Evolutionary conservation across 2,329 filamentous ascomycete genomes (phyloP).

Genomic region (Huntiella bhutanensis): DNA sequence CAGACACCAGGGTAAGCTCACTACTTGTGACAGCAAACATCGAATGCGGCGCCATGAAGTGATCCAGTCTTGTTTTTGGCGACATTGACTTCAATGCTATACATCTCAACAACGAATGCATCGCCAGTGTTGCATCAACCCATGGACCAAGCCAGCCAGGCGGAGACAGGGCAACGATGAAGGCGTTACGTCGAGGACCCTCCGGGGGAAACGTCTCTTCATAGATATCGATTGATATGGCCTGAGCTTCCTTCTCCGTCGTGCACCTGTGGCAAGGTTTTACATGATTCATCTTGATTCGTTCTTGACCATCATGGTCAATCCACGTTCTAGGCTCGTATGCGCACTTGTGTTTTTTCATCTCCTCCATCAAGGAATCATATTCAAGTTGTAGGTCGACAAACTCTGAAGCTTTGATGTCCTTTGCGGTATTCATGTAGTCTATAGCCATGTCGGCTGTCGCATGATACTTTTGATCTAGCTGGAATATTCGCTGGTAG

Average conservation of each 20-base stretch:
- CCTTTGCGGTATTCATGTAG: no score
- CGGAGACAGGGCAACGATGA: constrained; percentile 32
- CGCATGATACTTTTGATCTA: not conserved
- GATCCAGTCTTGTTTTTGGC: constrained; percentile 5
- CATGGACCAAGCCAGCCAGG: constrained; percentile 16
- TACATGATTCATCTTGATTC: no score
- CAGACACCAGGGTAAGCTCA: constrained; percentile 15
- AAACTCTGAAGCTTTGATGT: no score
- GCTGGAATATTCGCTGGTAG: not conserved
- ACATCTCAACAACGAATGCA: not conserved
- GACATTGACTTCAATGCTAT: constrained; percentile 24
- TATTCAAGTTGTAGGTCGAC: no score
- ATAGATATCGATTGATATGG: constrained; percentile 26
- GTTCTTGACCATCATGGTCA: no score
- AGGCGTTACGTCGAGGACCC: constrained; percentile 20
- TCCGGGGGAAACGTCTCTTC: constrained; percentile 36
- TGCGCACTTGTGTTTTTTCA: no score
- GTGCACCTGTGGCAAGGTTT: not conserved
- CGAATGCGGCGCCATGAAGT: constrained; percentile 23
- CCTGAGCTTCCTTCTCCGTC: constrained; percentile 16
- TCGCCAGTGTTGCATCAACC: not conserved
- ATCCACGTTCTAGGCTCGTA: no score
- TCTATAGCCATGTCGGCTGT: not conserved
- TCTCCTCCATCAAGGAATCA: no score
- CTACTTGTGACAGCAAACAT: constrained; percentile 15